A percentile compares a stretch with the other conserved stretches of the same genome.
Conservation (phyloP, 306 rosid genomes). For the Glycine soja region DNA sequence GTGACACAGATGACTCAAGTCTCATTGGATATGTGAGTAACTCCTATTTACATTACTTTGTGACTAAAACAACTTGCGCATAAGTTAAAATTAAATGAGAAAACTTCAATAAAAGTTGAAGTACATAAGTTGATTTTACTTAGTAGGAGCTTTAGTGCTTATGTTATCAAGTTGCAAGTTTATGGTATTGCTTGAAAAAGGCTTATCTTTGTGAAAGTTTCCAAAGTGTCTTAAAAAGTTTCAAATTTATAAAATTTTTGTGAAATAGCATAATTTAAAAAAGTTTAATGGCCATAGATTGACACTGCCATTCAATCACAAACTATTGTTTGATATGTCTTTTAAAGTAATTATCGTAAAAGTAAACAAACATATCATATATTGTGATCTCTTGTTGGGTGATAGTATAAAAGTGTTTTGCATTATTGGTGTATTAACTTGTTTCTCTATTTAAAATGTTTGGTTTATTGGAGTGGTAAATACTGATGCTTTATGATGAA, state of each 20-base stretch:
- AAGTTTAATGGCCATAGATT: too few relatives aligned
- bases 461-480: not conserved
- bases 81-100: not conserved
- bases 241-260: not conserved
- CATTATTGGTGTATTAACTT: too few relatives aligned
- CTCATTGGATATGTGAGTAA: conserved; percentile 70
- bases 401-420: too few relatives aligned
- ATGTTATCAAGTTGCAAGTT: not conserved
- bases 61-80: not conserved
- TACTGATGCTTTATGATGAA: conserved; percentile 11
- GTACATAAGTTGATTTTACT: not conserved
- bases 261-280: not conserved
- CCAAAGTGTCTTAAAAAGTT: not conserved
- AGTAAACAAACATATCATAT: too few relatives aligned
- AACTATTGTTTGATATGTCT: too few relatives aligned
- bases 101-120: not conserved
- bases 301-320: too few relatives aligned
- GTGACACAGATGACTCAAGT: conserved; percentile 58
- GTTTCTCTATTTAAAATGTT: too few relatives aligned
- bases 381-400: too few relatives aligned
- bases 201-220: not conserved
- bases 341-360: too few relatives aligned
- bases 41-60: not conserved
- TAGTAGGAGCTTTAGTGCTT: not conserved
- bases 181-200: not conserved